Evolutionary conservation across 164 flowering plant genomes (phyloP).

Genomic region (Echeveria elegans): DNA sequence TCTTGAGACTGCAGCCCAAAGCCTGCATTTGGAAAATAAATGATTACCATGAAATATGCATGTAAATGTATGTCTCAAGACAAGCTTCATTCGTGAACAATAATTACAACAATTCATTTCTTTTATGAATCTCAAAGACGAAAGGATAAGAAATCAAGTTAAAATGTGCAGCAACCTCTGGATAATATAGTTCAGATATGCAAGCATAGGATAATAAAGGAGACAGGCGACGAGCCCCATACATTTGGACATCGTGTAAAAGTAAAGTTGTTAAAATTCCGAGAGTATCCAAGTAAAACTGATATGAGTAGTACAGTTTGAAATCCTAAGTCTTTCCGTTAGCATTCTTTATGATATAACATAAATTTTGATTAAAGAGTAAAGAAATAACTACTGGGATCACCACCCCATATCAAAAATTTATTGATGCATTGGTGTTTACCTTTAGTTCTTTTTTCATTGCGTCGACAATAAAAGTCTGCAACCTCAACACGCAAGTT

Average conservation of each 20-base stretch:
- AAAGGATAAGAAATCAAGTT: not conserved
- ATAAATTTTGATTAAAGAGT: not conserved
- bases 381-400: not conserved
- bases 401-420: not conserved
- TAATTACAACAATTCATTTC: not conserved
- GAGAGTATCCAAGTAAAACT: not conserved
- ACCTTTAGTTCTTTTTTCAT: constrained; percentile 57
- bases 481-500: constrained; percentile 29
- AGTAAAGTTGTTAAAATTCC: not conserved
- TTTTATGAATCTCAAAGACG: not conserved
- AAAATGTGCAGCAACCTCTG: not conserved
- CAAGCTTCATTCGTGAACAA: not conserved
- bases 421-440: constrained; percentile 3
- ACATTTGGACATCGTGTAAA: not conserved
- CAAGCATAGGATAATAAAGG: not conserved
- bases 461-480: constrained; percentile 28
- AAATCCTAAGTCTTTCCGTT: too few species aligned
- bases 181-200: too few species aligned
- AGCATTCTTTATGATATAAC: too few species aligned
- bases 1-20: not conserved
- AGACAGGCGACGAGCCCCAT: not conserved
- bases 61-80: not conserved
- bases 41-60: not conserved
- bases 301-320: constrained; percentile 1
- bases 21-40: not conserved